Percentiles rank a stretch among this genome's conserved stretches.
Evolutionary conservation across 306 rosid species (phyloP).

Genomic region (Vachellia pachyceras): DNA sequence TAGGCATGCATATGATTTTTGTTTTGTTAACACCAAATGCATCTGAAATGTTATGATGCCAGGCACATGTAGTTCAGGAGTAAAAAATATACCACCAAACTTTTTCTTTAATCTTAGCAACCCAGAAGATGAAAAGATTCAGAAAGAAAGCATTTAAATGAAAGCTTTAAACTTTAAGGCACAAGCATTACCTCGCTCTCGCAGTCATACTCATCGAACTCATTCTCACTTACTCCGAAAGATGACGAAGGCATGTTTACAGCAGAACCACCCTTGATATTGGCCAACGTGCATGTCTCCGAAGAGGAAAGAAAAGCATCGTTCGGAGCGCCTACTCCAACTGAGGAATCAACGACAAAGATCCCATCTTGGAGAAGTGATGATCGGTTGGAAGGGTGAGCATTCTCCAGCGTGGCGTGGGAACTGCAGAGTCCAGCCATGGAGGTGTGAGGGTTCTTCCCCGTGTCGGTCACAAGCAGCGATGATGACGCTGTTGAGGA

Average conservation of each 20-base stretch:
- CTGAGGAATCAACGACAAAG: constrained; percentile 51
- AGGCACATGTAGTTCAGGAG: not conserved
- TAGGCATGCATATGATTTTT: constrained; percentile 6
- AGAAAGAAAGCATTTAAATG: not conserved
- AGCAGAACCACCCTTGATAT: constrained; percentile 27
- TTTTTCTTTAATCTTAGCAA: not conserved
- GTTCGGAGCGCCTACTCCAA: constrained; percentile 14
- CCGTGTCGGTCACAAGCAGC: constrained; percentile 16
- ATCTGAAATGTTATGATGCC: not conserved
- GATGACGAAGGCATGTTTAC: constrained; percentile 64
- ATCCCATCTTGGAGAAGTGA: constrained; percentile 48
- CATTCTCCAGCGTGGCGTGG: constrained; percentile 32
- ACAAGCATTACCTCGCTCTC: constrained; percentile 72
- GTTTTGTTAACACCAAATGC: not conserved
- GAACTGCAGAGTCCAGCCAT: constrained; percentile 38
- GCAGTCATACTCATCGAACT: constrained; percentile 80
- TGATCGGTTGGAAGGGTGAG: constrained; percentile 30
- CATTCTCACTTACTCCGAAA: constrained; percentile 60
- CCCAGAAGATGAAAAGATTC: not conserved
- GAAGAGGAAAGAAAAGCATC: constrained; percentile 13
- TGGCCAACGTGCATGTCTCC: not conserved
- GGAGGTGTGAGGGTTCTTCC: constrained; percentile 12
- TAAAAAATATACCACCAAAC: not conserved
- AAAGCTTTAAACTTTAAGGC: constrained; percentile 29
- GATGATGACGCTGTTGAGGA: constrained; percentile 47